These are phyloP conservation scores for Thermomucor indicae-seudaticae DNA, from an alignment of 371 early-diverging fungal genomes.

Conservation along the genomic window DNA sequence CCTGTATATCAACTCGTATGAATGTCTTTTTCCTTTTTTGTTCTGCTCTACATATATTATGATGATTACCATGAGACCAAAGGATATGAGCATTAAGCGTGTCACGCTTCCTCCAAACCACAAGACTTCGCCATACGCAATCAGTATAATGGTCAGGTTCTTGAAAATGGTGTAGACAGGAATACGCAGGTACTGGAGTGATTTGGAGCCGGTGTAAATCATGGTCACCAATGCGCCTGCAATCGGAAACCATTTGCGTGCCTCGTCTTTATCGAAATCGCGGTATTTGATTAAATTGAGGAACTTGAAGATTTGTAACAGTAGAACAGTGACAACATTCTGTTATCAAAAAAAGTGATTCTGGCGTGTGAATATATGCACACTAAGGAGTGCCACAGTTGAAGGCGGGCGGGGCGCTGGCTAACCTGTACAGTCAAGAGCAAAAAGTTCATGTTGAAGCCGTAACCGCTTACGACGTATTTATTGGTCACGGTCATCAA, in stretches of 20 bases:
- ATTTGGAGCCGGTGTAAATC: slow-evolving; percentile 98
- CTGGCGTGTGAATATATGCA: background rate
- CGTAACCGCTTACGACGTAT: slow-evolving; percentile 82
- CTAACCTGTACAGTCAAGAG: slow-evolving; percentile 83
- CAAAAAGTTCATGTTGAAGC: slow-evolving; percentile 89
- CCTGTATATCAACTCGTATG: slow-evolving; percentile 26
- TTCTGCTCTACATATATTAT: background rate
- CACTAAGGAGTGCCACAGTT: background rate
- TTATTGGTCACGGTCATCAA: slow-evolving; percentile 97
- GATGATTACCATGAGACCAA: slow-evolving; percentile 78
- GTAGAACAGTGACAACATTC: slow-evolving; percentile 36
- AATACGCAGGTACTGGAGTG: slow-evolving; percentile 86
- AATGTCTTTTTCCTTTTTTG: background rate
- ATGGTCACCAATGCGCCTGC: slow-evolving; percentile 86
- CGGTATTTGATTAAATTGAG: slow-evolving; percentile 67
- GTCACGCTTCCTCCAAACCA: slow-evolving; percentile 82
- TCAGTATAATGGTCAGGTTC: slow-evolving; percentile 96
- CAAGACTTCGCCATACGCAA: slow-evolving; percentile 91
- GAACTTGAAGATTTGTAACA: slow-evolving; percentile 51
- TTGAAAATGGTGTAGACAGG: slow-evolving; percentile 99
- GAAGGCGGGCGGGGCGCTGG: background rate
- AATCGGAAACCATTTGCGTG: slow-evolving; percentile 85
- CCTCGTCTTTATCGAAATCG: slow-evolving; percentile 62
- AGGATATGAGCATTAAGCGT: slow-evolving; percentile 77
- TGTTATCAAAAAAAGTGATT: slow-evolving; percentile 8